A percentile compares a stretch with the other conserved stretches of the same genome.
phyloP scores from a whole-genome alignment of 2,329 filamentous ascomycete genomes.

The Fusarium newnesense region DNA sequence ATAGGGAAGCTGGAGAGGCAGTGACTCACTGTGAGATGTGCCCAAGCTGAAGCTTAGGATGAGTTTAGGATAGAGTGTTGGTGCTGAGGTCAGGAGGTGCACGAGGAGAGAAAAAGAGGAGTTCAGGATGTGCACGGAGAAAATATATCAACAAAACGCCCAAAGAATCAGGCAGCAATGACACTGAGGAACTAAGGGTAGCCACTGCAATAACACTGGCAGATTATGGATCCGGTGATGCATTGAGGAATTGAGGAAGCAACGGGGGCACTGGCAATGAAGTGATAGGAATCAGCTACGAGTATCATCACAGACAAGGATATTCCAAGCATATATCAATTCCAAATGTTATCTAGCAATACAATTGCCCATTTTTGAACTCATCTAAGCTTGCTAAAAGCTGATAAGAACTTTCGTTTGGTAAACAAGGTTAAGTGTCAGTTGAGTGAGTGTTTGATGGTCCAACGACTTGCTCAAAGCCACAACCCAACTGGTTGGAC shows the following conservation, averaged over 20 bases:
- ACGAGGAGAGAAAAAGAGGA: too few relatives aligned
- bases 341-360: too few relatives aligned
- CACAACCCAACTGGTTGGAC: background rate
- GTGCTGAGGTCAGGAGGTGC: too few relatives aligned
- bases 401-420: background rate
- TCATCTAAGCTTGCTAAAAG: background rate
- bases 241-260: constrained; percentile 6
- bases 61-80: too few relatives aligned
- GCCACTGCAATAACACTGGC: background rate
- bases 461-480: background rate
- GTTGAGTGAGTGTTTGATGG: background rate
- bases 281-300: background rate
- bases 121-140: background rate
- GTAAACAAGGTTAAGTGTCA: background rate
- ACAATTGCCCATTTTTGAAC: background rate
- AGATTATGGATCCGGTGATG: background rate
- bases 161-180: background rate
- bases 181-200: background rate
- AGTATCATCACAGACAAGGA: background rate
- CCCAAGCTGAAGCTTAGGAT: background rate
- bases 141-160: constrained; percentile 6
- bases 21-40: constrained; percentile 31
- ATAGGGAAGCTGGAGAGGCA: background rate
- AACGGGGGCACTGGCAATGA: background rate
- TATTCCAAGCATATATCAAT: background rate